A percentile compares a stretch with the other conserved stretches of the same genome.
These are phyloP conservation scores for Phytophthora tentaculata DNA, from an alignment of 352 stramenopile genomes.

Conservation along the genomic window DNA sequence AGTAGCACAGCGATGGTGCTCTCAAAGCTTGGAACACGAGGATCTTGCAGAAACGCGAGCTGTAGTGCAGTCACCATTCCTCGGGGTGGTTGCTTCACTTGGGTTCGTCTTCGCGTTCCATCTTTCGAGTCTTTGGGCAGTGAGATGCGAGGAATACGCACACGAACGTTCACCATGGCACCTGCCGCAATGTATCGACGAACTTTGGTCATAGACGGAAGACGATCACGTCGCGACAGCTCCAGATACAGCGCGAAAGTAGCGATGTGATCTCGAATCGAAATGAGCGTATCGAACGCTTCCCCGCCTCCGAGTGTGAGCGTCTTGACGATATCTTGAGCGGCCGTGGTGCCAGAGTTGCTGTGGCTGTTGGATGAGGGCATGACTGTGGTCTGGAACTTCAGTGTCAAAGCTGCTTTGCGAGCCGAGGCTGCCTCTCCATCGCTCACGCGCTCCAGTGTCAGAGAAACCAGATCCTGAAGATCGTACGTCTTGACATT, in stretches of 20 bases:
- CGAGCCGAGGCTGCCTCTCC: slow-evolving; percentile 35
- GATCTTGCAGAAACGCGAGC: slow-evolving; percentile 49
- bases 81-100: slow-evolving; percentile 20
- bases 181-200: slow-evolving; percentile 54
- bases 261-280: slow-evolving; percentile 54
- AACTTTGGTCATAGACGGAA: slow-evolving; percentile 43
- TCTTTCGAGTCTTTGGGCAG: slow-evolving; percentile 25
- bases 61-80: slow-evolving; percentile 56
- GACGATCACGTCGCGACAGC: slow-evolving; percentile 49
- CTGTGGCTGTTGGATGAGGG: slow-evolving; percentile 27
- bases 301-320: slow-evolving; percentile 58
- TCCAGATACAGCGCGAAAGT: slow-evolving; percentile 59
- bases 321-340: slow-evolving; percentile 57
- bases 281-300: slow-evolving; percentile 33
- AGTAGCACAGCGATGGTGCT: slow-evolving; percentile 51
- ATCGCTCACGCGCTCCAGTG: slow-evolving; percentile 62
- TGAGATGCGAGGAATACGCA: slow-evolving; percentile 35
- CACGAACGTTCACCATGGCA: slow-evolving; percentile 60
- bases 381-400: slow-evolving; percentile 51
- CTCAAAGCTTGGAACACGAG: slow-evolving; percentile 39
- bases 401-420: slow-evolving; percentile 57
- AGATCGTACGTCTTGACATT: slow-evolving; percentile 50
- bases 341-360: slow-evolving; percentile 22
- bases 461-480: slow-evolving; percentile 50
- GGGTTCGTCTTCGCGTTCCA: slow-evolving; percentile 16